Evolutionary conservation across 768 basidiomycete genomes (phyloP).

Genomic region (Pulveroboletus sp.): DNA sequence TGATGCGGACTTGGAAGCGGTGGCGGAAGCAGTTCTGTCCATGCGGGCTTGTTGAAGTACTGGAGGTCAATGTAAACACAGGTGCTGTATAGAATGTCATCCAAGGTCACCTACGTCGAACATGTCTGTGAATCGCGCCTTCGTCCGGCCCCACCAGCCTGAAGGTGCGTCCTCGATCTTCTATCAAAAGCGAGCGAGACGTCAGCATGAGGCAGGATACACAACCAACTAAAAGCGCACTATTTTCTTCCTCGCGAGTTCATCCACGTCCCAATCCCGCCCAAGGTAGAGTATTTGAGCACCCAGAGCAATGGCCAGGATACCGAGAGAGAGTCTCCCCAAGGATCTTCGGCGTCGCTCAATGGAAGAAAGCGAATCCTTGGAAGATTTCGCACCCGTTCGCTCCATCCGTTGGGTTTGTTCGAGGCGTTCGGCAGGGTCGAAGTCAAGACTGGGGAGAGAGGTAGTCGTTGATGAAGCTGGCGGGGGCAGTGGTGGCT

Average conservation of each 20-base stretch:
- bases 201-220: not conserved
- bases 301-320: slow-evolving; percentile 53
- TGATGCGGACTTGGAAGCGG: slow-evolving; percentile 76
- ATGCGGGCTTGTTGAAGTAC: slow-evolving; percentile 92
- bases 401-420: slow-evolving; percentile 45
- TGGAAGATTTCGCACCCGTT: slow-evolving; percentile 76
- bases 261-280: slow-evolving; percentile 71
- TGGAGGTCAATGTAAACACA: slow-evolving; percentile 26
- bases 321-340: slow-evolving; percentile 48
- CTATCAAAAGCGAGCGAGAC: slow-evolving; percentile 29
- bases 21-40: slow-evolving; percentile 88
- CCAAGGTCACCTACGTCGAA: slow-evolving; percentile 53
- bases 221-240: slow-evolving; percentile 36
- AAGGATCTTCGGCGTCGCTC: slow-evolving; percentile 63
- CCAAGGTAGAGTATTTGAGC: slow-evolving; percentile 64
- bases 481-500: slow-evolving; percentile 4
- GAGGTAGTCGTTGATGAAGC: slow-evolving; percentile 1
- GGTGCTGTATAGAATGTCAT: not conserved
- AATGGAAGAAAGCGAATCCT: slow-evolving; percentile 71
- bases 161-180: slow-evolving; percentile 54
- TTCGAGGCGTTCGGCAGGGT: slow-evolving; percentile 41
- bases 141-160: slow-evolving; percentile 61
- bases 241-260: slow-evolving; percentile 58
- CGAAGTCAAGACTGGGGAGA: slow-evolving; percentile 60
- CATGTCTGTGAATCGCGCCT: slow-evolving; percentile 54